phyloP scores from a whole-genome alignment of 2,329 filamentous ascomycete species.

The Anthostomella pinea region DNA sequence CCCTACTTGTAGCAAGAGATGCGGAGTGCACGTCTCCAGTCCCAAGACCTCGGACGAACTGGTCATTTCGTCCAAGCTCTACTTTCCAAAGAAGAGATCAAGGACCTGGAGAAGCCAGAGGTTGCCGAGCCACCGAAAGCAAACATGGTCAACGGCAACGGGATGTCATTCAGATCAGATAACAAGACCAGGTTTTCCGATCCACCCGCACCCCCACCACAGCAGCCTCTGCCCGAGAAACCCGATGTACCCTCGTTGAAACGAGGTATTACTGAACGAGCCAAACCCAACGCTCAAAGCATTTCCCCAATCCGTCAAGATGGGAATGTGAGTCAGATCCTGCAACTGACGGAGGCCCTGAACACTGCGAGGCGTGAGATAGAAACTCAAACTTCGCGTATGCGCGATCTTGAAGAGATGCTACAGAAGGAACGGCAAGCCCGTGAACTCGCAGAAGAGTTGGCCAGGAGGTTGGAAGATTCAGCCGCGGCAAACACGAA shows the following conservation, averaged over 20 bases:
- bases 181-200: slow-evolving; percentile 85
- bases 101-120: slow-evolving; percentile 54
- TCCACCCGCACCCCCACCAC: slow-evolving; percentile 87
- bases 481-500: slow-evolving; percentile 42
- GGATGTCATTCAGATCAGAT: slow-evolving; percentile 62
- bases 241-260: slow-evolving; percentile 77
- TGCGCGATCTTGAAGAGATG: slow-evolving; percentile 78
- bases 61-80: slow-evolving; percentile 77
- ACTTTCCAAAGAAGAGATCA: slow-evolving; percentile 67
- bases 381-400: slow-evolving; percentile 73
- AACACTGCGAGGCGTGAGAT: slow-evolving; percentile 82
- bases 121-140: slow-evolving; percentile 46
- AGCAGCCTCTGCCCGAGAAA: slow-evolving; percentile 90
- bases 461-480: slow-evolving; percentile 68
- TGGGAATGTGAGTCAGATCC: slow-evolving; percentile 65
- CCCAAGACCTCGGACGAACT: slow-evolving; percentile 79
- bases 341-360: slow-evolving; percentile 80
- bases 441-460: slow-evolving; percentile 79
- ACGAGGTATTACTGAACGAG: slow-evolving; percentile 71
- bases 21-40: slow-evolving; percentile 82
- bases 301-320: slow-evolving; percentile 59
- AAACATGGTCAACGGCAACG: slow-evolving; percentile 49
- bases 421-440: slow-evolving; percentile 77
- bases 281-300: slow-evolving; percentile 53
- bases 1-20: slow-evolving; percentile 68